Conservation (phyloP, 495 filamentous ascomycete genomes). For the Glutinoglossum americanum region DNA sequence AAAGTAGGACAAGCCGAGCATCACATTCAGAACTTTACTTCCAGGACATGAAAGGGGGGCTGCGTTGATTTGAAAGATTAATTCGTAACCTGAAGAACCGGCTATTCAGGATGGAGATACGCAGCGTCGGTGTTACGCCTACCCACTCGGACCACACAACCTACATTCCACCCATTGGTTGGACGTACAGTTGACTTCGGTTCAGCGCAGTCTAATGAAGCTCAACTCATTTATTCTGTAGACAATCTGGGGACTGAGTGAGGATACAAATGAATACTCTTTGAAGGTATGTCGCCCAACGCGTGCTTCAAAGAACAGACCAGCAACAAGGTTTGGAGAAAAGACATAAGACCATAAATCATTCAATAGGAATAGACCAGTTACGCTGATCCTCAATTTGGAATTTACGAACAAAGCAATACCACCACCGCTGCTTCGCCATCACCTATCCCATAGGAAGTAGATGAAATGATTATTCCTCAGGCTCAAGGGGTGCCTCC, state of each 20-base stretch:
- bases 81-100: no score
- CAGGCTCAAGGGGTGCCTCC: slow-evolving; percentile 26
- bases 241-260: not conserved
- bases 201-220: not conserved
- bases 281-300: not conserved
- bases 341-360: not conserved
- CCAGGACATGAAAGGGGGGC: no score
- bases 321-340: not conserved
- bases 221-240: not conserved
- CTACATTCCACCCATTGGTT: no score
- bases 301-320: not conserved
- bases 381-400: not conserved
- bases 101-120: not conserved
- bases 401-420: not conserved
- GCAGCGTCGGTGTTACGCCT: not conserved
- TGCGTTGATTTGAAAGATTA: no score
- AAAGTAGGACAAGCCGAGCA: no score
- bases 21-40: no score
- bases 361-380: not conserved
- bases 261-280: not conserved
- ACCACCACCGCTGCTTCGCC: not conserved
- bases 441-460: not conserved
- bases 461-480: slow-evolving; percentile 17
- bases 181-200: not conserved
- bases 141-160: not conserved